A percentile compares a stretch with the other conserved stretches of the same genome.
phyloP scores from a whole-genome alignment of 345 rosid species.

The Turritis glabra region DNA sequence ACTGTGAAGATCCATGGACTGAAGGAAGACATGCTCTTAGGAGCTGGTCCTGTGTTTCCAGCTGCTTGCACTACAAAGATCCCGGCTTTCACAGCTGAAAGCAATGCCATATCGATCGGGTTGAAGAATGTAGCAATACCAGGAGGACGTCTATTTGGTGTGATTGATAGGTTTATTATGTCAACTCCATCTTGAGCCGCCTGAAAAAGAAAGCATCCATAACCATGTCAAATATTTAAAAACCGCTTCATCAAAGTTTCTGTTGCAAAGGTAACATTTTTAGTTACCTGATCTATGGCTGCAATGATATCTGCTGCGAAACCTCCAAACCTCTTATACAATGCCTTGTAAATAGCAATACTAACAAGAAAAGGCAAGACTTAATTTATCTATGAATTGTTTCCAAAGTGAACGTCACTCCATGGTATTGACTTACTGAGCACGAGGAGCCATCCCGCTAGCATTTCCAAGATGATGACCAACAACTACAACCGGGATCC shows the following conservation, averaged over 20 bases:
- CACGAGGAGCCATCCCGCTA: slow-evolving; percentile 98
- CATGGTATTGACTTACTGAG: slow-evolving; percentile 65
- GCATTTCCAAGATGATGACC: slow-evolving; percentile 94
- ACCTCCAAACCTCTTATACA: slow-evolving; percentile 93
- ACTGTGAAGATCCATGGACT: slow-evolving; percentile 98
- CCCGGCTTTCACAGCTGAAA: slow-evolving; percentile 91
- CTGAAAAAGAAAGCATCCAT: slow-evolving; percentile 38
- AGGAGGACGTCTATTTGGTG: slow-evolving; percentile 95
- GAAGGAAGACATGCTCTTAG: slow-evolving; percentile 89
- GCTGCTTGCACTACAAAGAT: slow-evolving; percentile 99
- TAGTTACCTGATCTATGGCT: slow-evolving; percentile 89
- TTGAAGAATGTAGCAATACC: slow-evolving; percentile 91
- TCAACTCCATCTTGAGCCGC: slow-evolving; percentile 99
- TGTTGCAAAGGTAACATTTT: neutral
- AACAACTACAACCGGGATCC: slow-evolving; percentile 80
- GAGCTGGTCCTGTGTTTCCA: slow-evolving; percentile 97
- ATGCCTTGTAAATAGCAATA: slow-evolving; percentile 89
- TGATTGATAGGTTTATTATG: slow-evolving; percentile 87
- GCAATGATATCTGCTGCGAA: slow-evolving; percentile 99
- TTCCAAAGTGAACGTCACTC: neutral
- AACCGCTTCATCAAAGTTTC: neutral
- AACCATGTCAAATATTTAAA: neutral
- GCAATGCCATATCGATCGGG: slow-evolving; percentile 97
- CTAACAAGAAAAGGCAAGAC: slow-evolving; percentile 49
- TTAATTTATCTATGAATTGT: neutral